phyloP scores from a whole-genome alignment of 1,139 yeast species.

The Kazachstania sp. region DNA sequence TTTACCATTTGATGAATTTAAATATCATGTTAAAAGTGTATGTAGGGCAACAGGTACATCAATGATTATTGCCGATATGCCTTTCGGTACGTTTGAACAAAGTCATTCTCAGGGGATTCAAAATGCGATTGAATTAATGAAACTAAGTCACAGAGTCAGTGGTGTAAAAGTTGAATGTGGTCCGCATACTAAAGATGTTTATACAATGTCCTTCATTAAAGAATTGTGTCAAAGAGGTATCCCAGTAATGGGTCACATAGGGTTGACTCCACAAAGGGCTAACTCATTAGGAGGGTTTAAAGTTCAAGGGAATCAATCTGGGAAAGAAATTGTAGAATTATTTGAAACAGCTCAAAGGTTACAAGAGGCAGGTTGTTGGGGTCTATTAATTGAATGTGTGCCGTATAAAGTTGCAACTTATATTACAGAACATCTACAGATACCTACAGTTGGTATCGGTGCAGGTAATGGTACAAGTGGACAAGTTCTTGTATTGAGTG shows the following conservation, averaged over 20 bases:
- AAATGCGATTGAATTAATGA: slow-evolving; percentile 54
- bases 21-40: slow-evolving; percentile 70
- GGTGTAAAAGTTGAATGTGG: slow-evolving; percentile 91
- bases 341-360: slow-evolving; percentile 60
- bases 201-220: slow-evolving; percentile 20
- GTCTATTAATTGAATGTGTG: slow-evolving; percentile 74
- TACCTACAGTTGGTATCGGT: slow-evolving; percentile 94
- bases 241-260: slow-evolving; percentile 89
- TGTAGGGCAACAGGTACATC: slow-evolving; percentile 59
- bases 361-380: slow-evolving; percentile 71
- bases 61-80: slow-evolving; percentile 76
- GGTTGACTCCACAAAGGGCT: slow-evolving; percentile 83
- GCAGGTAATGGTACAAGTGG: slow-evolving; percentile 84
- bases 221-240: slow-evolving; percentile 48
- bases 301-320: slow-evolving; percentile 63
- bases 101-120: slow-evolving; percentile 56
- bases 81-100: slow-evolving; percentile 77
- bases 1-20: slow-evolving; percentile 59
- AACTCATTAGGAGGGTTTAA: slow-evolving; percentile 78
- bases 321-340: slow-evolving; percentile 48
- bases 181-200: slow-evolving; percentile 38
- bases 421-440: slow-evolving; percentile 48
- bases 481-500: slow-evolving; percentile 84
- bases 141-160: slow-evolving; percentile 56
- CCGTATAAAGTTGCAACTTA: slow-evolving; percentile 65